These are phyloP conservation scores for Larix sibirica DNA, from an alignment of 83 land plant genomes.

Conservation along the genomic window DNA sequence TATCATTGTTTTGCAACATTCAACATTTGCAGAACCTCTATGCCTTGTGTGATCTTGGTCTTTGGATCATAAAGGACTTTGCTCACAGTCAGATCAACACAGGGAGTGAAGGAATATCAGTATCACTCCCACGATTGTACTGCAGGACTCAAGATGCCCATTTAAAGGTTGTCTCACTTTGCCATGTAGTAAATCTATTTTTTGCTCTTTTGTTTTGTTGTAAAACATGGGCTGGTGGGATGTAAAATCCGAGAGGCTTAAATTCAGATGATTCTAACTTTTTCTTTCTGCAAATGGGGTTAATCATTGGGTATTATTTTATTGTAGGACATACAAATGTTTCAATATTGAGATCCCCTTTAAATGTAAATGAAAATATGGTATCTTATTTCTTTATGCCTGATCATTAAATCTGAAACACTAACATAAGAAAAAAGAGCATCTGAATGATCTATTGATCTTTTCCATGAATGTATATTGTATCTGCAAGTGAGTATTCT, in stretches of 20 bases:
- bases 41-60: slow-evolving; percentile 64
- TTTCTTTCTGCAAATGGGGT: neutral
- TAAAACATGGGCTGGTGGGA: neutral
- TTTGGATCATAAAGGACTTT: slow-evolving; percentile 47
- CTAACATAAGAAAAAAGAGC: too few relatives aligned
- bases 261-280: neutral
- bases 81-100: slow-evolving; percentile 22
- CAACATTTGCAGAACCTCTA: slow-evolving; percentile 41
- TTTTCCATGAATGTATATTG: too few relatives aligned
- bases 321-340: too few relatives aligned
- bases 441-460: too few relatives aligned
- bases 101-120: slow-evolving; percentile 12
- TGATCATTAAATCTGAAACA: too few relatives aligned
- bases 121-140: slow-evolving; percentile 36
- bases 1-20: neutral
- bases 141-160: slow-evolving; percentile 32
- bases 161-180: slow-evolving; percentile 24
- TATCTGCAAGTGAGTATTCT: too few relatives aligned
- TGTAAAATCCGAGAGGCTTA: neutral
- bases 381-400: too few relatives aligned
- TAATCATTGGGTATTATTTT: too few relatives aligned
- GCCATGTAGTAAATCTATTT: neutral
- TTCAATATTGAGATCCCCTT: too few relatives aligned
- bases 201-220: neutral
- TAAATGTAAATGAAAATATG: too few relatives aligned